Base-by-base conservation (phyloP, 2,329 filamentous ascomycete genomes). In the Colletotrichum liaoningense region DNA sequence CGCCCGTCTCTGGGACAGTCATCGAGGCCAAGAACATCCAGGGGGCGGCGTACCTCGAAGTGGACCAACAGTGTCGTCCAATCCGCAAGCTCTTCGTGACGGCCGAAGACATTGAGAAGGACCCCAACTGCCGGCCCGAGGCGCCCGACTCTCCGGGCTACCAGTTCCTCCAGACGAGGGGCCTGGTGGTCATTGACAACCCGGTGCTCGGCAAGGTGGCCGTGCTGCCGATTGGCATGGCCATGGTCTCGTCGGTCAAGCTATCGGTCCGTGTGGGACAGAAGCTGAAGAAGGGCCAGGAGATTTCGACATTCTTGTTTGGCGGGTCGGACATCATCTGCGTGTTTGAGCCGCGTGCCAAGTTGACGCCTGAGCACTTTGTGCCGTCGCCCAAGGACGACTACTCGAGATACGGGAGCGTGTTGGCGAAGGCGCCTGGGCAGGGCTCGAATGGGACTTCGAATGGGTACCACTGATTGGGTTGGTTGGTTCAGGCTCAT, bases 181-280 rank as follows among this genome's bases (percentile, higher is more conserved):
- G 84, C 2, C 68, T 83, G 26, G 74, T 85, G 1, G 67, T 86
- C n/a, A 81, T 86, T 14, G 79, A 86, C 0, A 83, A 80, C 5
- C 73, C 79, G 0, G 70, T 76, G 14, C 63, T 81, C 14, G 83
- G 84, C 2, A 74, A 80, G 22, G 83, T 86, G 5, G 84, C 83
- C 1, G 78, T 86, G 22, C 65, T 86, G 30, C 84, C 84, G 0
- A 83, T 86, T 65, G 84, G 84, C 9, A 86, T 86, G 84, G 84
- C 83, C 5, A 80, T 83, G 35, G 81, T 86, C 0, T 85, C 84
- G 2, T 85, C 83, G 3, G 82, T 86, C 3, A 78, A 79, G 26
- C 55, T 84, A 19, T 79, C 78, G 9, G 77, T 77, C 12, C 75
- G 75, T 33, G 56, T 72, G 38, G 81, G 76, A 0, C 26, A 56